phyloP scores from a whole-genome alignment of 176 grass and related monocot genomes.

The Raddia guianensis region DNA sequence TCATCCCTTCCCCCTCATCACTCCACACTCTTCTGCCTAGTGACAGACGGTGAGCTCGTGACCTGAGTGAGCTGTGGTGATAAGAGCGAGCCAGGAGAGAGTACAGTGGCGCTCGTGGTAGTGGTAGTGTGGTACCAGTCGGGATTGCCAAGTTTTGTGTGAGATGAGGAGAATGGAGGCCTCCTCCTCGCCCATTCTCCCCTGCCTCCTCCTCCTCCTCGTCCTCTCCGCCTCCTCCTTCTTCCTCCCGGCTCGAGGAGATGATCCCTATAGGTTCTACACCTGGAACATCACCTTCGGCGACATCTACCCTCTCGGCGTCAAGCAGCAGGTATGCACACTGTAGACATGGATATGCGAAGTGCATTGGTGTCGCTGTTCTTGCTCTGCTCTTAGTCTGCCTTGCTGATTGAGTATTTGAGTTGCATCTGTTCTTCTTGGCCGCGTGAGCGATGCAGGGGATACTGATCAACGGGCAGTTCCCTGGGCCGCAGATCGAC shows the following conservation, averaged over 20 bases:
- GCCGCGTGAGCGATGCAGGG: conserved; percentile 49
- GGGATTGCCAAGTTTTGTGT: neutral
- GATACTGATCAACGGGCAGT: conserved; percentile 97
- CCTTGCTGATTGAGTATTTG: neutral
- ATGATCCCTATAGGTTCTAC: conserved; percentile 80
- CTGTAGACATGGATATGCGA: neutral
- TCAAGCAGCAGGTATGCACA: conserved; percentile 65
- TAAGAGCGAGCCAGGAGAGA: neutral
- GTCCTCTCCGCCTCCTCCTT: conserved; percentile 3
- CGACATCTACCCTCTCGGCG: conserved; percentile 78
- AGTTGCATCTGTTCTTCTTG: conserved; percentile 13
- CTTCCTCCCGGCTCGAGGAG: conserved; percentile 39
- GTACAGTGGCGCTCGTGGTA: neutral
- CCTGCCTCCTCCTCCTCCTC: conserved; percentile 16
- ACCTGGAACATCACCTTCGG: conserved; percentile 89
- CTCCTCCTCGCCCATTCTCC: neutral
- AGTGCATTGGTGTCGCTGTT: neutral
- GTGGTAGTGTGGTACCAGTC: too few relatives aligned
- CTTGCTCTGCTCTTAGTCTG: neutral
- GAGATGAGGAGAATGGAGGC: conserved; percentile 39
- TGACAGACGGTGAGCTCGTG: too few relatives aligned
- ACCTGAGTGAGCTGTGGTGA: neutral
- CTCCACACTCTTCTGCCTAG: neutral
- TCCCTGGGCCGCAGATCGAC: conserved; percentile 96
- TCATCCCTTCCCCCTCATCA: conserved; percentile 29